Percentiles rank a stretch among this genome's conserved stretches.
Conservation (phyloP, 2,329 filamentous ascomycete genomes). For the Xylaria sp. region DNA sequence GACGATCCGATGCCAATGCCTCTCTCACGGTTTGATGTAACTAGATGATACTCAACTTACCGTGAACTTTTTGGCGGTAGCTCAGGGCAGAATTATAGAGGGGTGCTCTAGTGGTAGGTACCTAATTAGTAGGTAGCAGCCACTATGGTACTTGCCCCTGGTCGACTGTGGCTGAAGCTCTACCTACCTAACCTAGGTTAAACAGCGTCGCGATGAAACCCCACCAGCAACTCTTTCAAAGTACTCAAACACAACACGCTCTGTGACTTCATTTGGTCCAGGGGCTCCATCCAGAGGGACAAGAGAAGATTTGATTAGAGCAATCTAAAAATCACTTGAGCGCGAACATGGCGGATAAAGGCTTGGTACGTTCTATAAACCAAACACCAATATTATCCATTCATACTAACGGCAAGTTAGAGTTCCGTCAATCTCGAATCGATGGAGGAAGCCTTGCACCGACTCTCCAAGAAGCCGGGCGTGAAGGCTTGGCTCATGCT, state of each 20-base stretch:
- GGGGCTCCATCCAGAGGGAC: not conserved
- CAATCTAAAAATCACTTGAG: not conserved
- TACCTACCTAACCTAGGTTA: too few species aligned
- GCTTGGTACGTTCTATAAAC: conserved; percentile 37
- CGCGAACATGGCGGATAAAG: conserved; percentile 44
- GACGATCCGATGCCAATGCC: conserved; percentile 15
- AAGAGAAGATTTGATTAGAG: not conserved
- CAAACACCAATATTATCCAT: not conserved
- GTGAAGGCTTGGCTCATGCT: conserved; percentile 82
- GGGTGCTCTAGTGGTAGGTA: conserved; percentile 9
- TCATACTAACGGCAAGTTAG: conserved; percentile 28
- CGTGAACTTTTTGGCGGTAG: conserved; percentile 58
- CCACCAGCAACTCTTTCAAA: not conserved
- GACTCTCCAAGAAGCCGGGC: conserved; percentile 79
- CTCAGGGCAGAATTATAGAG: conserved; percentile 52
- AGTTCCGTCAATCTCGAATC: conserved; percentile 65
- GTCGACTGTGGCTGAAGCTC: conserved; percentile 42
- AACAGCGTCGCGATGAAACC: conserved; percentile 24
- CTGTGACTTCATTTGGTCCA: not conserved
- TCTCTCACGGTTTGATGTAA: not conserved
- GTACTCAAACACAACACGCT: not conserved
- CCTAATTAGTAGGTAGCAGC: too few species aligned
- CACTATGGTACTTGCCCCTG: not conserved
- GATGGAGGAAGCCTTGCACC: conserved; percentile 72
- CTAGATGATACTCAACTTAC: conserved; percentile 2